Percentiles rank a stretch among this genome's conserved stretches.
phyloP scores from a whole-genome alignment of 2,329 filamentous ascomycete genomes.

The Aureobasidium zeae region DNA sequence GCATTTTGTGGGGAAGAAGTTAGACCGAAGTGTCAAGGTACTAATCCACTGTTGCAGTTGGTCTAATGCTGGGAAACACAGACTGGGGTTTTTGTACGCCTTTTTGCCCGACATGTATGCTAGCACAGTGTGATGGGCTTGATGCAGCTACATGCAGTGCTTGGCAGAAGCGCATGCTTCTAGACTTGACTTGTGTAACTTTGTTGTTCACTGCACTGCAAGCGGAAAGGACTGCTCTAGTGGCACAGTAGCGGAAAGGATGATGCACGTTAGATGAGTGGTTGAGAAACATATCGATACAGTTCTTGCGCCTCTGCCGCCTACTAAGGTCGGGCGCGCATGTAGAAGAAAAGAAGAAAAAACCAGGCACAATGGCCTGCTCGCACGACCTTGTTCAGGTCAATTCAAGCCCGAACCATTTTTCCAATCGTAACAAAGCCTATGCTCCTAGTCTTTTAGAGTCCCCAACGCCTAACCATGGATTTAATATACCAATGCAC shows the following conservation, averaged over 20 bases:
- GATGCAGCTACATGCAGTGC: no score
- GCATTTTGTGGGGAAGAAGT: no score
- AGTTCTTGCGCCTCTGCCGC: conserved; percentile 7
- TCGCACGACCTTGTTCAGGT: conserved; percentile 3
- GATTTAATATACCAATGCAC: conserved; percentile 9
- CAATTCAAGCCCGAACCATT: no score
- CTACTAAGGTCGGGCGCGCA: conserved; percentile 12
- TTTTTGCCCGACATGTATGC: no score
- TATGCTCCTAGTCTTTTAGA: conserved; percentile 3
- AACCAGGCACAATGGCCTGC: neutral
- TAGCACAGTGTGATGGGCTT: no score
- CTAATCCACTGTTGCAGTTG: no score
- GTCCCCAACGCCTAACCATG: conserved; percentile 14
- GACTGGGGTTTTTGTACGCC: no score
- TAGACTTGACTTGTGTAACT: no score
- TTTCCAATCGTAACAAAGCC: conserved; percentile 1
- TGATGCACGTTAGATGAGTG: neutral
- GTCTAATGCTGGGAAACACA: no score
- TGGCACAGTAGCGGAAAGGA: neutral
- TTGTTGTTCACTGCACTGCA: no score
- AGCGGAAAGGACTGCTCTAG: no score
- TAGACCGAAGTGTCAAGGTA: no score
- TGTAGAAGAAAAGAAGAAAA: conserved; percentile 2
- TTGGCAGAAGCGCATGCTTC: neutral
- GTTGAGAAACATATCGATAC: conserved; percentile 9